A percentile compares a stretch with the other conserved stretches of the same genome.
Conservation (phyloP, 2,329 filamentous ascomycete species). For the Akanthomyces uredinophilus region DNA sequence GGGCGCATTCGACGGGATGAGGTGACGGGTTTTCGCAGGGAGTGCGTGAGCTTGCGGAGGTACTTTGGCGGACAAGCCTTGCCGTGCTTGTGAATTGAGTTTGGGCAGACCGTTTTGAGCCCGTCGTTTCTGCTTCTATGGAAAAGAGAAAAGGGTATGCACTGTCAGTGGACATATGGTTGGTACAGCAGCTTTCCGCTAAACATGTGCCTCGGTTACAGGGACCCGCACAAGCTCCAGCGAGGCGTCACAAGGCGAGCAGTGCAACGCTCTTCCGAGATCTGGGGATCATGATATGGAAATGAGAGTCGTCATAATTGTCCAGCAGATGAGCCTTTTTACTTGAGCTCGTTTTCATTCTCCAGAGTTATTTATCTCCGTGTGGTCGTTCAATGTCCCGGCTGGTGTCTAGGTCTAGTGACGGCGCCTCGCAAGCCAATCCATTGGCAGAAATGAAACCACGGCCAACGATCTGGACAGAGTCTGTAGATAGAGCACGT, state of each 20-base stretch:
- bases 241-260: constrained; percentile 4
- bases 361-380: too few species aligned
- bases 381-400: too few species aligned
- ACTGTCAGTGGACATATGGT: not conserved
- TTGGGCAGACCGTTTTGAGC: not conserved
- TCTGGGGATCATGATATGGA: too few species aligned
- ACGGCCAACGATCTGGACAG: too few species aligned
- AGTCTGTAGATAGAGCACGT: too few species aligned
- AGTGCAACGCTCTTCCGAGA: not conserved
- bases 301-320: too few species aligned
- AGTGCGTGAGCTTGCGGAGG: not conserved
- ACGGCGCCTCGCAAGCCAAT: too few species aligned
- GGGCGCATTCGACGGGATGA: not conserved
- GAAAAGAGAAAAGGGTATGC: not conserved
- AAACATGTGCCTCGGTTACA: constrained; percentile 33
- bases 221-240: constrained; percentile 13
- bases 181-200: constrained; percentile 14
- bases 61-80: not conserved
- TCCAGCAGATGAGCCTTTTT: too few species aligned
- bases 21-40: not conserved
- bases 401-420: too few species aligned
- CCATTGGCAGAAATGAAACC: too few species aligned
- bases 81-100: not conserved
- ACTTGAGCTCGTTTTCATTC: too few species aligned
- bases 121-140: not conserved